Percentiles rank a stretch among this genome's conserved stretches.
Evolutionary conservation across 2,329 filamentous ascomycete genomes (phyloP).

Genomic region (Thielaviopsis populi): DNA sequence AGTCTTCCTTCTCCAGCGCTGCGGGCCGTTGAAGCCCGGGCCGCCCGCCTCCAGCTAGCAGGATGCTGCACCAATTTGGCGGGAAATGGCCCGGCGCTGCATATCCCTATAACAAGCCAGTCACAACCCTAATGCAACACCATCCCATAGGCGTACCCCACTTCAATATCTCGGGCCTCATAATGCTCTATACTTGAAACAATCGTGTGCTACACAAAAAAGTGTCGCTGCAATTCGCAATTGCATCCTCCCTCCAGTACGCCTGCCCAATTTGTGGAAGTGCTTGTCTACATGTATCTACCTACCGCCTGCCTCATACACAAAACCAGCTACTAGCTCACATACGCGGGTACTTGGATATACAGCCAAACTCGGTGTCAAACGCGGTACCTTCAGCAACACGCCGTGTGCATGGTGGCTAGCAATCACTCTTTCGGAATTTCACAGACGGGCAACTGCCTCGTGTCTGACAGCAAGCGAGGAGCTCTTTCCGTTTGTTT

Average conservation of each 20-base stretch:
- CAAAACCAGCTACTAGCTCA: too few relatives aligned
- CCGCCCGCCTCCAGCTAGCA: not conserved
- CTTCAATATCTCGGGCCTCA: not conserved
- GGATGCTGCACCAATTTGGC: not conserved
- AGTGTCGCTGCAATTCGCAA: not conserved
- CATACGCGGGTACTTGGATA: not conserved
- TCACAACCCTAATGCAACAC: too few relatives aligned
- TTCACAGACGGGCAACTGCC: not conserved
- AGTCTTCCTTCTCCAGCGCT: not conserved
- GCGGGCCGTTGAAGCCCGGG: constrained; percentile 12
- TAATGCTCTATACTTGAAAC: not conserved
- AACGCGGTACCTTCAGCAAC: not conserved
- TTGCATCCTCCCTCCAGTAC: not conserved
- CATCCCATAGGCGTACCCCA: too few relatives aligned
- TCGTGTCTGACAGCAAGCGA: not conserved
- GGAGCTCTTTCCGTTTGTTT: not conserved
- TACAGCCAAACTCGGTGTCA: not conserved
- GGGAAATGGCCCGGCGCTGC: not conserved
- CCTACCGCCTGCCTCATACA: too few relatives aligned
- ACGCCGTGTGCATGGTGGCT: not conserved
- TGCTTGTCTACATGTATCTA: not conserved
- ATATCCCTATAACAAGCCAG: too few relatives aligned
- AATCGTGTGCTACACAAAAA: not conserved
- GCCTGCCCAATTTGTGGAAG: not conserved
- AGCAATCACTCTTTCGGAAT: not conserved